These are phyloP conservation scores for Rhododendron kiyosumense DNA, from an alignment of 148 eudicot genomes.

Conservation along the genomic window DNA sequence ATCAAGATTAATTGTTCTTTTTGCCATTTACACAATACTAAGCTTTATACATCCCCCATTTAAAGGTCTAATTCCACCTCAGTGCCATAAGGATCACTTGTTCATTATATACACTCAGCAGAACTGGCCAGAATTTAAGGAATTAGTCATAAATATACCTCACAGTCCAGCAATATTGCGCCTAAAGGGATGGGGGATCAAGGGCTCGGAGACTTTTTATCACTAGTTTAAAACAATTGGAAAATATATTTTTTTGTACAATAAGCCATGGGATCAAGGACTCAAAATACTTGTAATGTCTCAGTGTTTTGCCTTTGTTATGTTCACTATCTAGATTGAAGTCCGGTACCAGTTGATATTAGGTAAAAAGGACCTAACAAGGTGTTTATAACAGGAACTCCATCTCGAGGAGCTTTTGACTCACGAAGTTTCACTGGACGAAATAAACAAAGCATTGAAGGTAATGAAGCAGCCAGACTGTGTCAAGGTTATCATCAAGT, in stretches of 20 bases:
- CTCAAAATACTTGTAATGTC: too few relatives aligned
- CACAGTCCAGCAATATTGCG: too few relatives aligned
- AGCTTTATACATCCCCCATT: neutral
- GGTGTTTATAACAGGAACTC: conserved; percentile 12
- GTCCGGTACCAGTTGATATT: neutral
- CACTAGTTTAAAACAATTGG: too few relatives aligned
- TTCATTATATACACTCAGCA: too few relatives aligned
- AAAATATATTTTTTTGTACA: too few relatives aligned
- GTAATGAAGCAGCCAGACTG: conserved; percentile 21
- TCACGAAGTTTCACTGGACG: conserved; percentile 14
- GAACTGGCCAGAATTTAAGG: too few relatives aligned
- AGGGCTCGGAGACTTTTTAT: too few relatives aligned
- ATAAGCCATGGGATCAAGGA: too few relatives aligned
- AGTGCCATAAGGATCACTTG: too few relatives aligned
- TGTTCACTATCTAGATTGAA: neutral
- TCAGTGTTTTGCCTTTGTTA: neutral
- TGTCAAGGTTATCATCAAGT: conserved; percentile 17
- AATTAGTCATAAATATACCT: too few relatives aligned
- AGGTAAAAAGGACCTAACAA: neutral
- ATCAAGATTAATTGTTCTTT: neutral
- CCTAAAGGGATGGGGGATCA: too few relatives aligned
- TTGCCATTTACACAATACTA: neutral
- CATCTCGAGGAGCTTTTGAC: conserved; percentile 17
- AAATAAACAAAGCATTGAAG: conserved; percentile 14
- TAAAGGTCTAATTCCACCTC: neutral